phyloP scores from a whole-genome alignment of 306 rosid genomes.

The Trichosanthes truncata region DNA sequence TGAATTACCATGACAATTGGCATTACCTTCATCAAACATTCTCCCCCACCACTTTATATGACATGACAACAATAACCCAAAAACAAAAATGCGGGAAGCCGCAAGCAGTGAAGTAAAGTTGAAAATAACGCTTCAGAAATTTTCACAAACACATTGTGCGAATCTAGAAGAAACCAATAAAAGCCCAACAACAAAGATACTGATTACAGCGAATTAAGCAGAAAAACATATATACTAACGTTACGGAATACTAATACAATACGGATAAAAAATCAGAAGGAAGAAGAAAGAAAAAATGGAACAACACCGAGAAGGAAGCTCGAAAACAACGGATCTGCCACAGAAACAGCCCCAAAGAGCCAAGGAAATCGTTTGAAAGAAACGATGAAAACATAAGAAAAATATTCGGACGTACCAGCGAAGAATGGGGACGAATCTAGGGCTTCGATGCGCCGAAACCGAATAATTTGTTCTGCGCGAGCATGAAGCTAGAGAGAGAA shows the following conservation, averaged over 20 bases:
- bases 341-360: constrained; percentile 9
- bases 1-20: neutral
- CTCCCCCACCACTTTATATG: neutral
- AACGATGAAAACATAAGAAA: constrained; percentile 17
- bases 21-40: neutral
- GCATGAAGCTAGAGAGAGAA: constrained; percentile 29
- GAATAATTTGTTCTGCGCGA: constrained; percentile 25
- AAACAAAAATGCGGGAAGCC: neutral
- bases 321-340: constrained; percentile 50
- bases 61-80: neutral
- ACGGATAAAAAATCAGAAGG: neutral
- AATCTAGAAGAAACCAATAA: constrained; percentile 4
- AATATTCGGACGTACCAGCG: constrained; percentile 36
- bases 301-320: neutral
- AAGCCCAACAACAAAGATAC: neutral
- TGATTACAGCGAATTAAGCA: neutral
- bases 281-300: neutral
- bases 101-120: neutral
- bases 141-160: neutral
- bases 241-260: constrained; percentile 14
- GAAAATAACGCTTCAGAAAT: neutral
- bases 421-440: constrained; percentile 52
- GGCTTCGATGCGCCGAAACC: constrained; percentile 31
- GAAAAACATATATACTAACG: neutral
- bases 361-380: neutral